A percentile compares a stretch with the other conserved stretches of the same genome.
Evolutionary conservation across 73 alveolate species (phyloP).

Genomic region (Diophrys appendiculata): DNA sequence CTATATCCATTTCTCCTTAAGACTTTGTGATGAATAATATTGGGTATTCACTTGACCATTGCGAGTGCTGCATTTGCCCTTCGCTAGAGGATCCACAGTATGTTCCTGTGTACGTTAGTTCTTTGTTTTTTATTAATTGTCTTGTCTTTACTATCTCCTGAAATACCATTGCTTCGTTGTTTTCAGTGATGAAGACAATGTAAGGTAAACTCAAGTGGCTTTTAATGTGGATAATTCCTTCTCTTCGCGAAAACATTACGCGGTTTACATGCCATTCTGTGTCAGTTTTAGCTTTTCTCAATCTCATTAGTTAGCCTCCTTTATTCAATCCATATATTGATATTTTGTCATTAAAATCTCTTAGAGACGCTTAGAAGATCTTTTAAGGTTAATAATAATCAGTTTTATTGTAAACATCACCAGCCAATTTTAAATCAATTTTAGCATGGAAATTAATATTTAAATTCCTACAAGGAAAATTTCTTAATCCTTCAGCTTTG

Average conservation of each 20-base stretch:
- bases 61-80: constrained; percentile 14
- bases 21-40: constrained; percentile 19
- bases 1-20: constrained; percentile 7
- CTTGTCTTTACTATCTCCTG: constrained; percentile 9
- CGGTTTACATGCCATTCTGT: constrained; percentile 24
- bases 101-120: constrained; percentile 51
- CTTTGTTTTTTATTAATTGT: constrained; percentile 26
- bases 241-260: too few relatives aligned
- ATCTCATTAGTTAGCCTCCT: constrained; percentile 27
- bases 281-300: constrained; percentile 34
- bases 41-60: constrained; percentile 5
- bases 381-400: too few relatives aligned
- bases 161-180: not conserved
- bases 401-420: constrained; percentile 33
- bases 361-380: constrained; percentile 28
- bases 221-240: constrained; percentile 30
- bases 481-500: constrained; percentile 59
- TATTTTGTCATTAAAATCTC: constrained; percentile 57
- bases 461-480: constrained; percentile 44
- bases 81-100: constrained; percentile 31
- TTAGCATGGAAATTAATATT: not conserved
- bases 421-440: constrained; percentile 17
- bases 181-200: constrained; percentile 45
- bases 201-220: constrained; percentile 31
- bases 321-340: constrained; percentile 45